Percentiles rank a stretch among this genome's conserved stretches.
These are phyloP conservation scores for Sphenostylis stenocarpa DNA, from an alignment of 306 rosid species.

Conservation along the genomic window DNA sequence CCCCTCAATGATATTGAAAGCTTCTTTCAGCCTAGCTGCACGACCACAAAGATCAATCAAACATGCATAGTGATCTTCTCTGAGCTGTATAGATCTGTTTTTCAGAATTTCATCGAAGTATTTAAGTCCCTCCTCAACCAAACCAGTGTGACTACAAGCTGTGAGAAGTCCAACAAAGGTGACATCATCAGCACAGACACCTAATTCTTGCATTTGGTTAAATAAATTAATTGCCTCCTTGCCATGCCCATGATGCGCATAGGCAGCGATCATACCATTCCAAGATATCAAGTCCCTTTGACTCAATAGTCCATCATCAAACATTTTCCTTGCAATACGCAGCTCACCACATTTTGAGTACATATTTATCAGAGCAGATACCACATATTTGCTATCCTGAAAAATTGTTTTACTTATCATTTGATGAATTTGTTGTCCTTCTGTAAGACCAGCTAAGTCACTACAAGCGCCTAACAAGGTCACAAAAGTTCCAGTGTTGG, in stretches of 20 bases:
- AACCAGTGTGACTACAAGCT: slow-evolving; percentile 58
- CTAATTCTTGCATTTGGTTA: slow-evolving; percentile 45
- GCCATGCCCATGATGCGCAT: slow-evolving; percentile 52
- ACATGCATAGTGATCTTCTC: slow-evolving; percentile 52
- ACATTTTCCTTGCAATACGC: slow-evolving; percentile 46
- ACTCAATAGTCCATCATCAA: slow-evolving; percentile 41
- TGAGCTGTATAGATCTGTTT: slow-evolving; percentile 35
- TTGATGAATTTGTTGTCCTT: slow-evolving; percentile 57
- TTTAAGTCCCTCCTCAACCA: slow-evolving; percentile 46
- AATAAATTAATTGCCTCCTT: slow-evolving; percentile 43
- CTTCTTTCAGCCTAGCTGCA: slow-evolving; percentile 49
- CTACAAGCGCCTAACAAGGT: slow-evolving; percentile 52
- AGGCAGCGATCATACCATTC: slow-evolving; percentile 58
- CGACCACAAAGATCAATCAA: slow-evolving; percentile 54
- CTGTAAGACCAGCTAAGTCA: slow-evolving; percentile 49
- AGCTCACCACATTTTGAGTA: slow-evolving; percentile 56
- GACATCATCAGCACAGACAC: slow-evolving; percentile 47
- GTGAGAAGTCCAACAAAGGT: slow-evolving; percentile 51
- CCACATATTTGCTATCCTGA: slow-evolving; percentile 35
- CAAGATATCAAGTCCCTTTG: slow-evolving; percentile 54
- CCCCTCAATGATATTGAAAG: slow-evolving; percentile 42
- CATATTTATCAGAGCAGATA: slow-evolving; percentile 51
- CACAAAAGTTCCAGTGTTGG: slow-evolving; percentile 53
- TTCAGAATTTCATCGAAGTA: slow-evolving; percentile 40
- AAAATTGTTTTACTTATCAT: slow-evolving; percentile 44